A percentile compares a stretch with the other conserved stretches of the same genome.
phyloP scores from a whole-genome alignment of 2,329 filamentous ascomycete genomes.

The Thielaviopsis punctulata region DNA sequence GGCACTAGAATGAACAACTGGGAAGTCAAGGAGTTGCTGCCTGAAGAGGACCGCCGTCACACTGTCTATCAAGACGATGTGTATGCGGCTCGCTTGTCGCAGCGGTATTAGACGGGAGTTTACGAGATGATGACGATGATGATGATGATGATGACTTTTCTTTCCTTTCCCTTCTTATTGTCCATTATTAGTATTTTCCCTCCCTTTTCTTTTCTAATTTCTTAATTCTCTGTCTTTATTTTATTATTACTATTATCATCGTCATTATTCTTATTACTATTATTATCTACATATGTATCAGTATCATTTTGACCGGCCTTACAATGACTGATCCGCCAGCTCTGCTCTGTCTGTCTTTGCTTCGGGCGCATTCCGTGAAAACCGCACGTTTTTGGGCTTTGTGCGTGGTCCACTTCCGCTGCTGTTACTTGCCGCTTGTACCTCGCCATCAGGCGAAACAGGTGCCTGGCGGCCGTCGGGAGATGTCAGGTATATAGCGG shows the following conservation, averaged over 20 bases:
- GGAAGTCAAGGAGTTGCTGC: slow-evolving; percentile 86
- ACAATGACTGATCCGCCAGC: neutral
- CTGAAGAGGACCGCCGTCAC: slow-evolving; percentile 60
- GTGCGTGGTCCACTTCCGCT: no score
- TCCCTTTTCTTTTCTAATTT: neutral
- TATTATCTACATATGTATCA: no score
- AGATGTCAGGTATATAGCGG: neutral
- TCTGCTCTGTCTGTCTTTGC: no score
- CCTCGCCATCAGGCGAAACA: neutral
- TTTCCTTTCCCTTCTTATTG: neutral
- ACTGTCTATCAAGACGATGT: slow-evolving; percentile 58
- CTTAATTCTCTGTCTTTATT: neutral
- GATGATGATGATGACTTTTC: neutral
- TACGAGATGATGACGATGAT: neutral
- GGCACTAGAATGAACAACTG: slow-evolving; percentile 91
- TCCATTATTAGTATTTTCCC: neutral
- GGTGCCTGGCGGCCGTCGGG: neutral
- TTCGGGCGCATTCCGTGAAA: neutral
- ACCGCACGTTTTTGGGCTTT: neutral
- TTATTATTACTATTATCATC: neutral
- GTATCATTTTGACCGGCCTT: no score
- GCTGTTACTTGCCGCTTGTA: neutral
- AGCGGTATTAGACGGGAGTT: slow-evolving; percentile 6
- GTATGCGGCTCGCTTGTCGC: slow-evolving; percentile 21
- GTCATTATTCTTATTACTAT: neutral